phyloP scores from a whole-genome alignment of 2,329 filamentous ascomycete species.

The Plectosphaerella plurivora region DNA sequence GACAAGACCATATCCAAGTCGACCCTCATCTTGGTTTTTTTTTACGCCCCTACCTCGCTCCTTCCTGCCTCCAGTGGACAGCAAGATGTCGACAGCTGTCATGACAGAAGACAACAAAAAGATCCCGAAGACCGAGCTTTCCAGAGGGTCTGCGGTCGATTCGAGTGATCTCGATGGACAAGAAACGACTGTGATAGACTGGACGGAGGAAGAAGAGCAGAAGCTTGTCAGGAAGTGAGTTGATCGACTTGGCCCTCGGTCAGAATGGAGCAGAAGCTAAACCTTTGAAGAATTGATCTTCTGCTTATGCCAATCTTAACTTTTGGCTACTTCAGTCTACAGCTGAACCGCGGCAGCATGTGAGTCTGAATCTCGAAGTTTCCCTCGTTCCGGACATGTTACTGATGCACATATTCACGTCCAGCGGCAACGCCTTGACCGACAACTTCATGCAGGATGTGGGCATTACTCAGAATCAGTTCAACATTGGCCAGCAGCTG shows the following conservation, averaged over 20 bases:
- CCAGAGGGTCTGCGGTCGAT: background rate
- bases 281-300: constrained; percentile 28
- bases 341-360: constrained; percentile 33
- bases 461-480: constrained; percentile 43
- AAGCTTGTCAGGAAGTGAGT: constrained; percentile 21
- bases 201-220: constrained; percentile 27
- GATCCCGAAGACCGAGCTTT: background rate
- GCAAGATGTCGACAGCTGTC: background rate
- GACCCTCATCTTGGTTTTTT: too few species aligned
- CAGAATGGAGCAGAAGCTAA: background rate
- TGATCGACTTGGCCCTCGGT: background rate
- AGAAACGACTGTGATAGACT: constrained; percentile 17
- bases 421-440: constrained; percentile 8
- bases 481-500: constrained; percentile 47
- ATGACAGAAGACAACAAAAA: background rate
- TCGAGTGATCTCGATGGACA: background rate
- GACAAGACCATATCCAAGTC: too few species aligned
- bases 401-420: too few species aligned
- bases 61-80: background rate
- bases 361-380: background rate
- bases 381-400: background rate
- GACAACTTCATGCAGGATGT: constrained; percentile 40
- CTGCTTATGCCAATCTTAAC: constrained; percentile 38
- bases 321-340: constrained; percentile 36
- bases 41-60: background rate